phyloP scores from a whole-genome alignment of 805 yeast genomes.

The Candida dendrica region DNA sequence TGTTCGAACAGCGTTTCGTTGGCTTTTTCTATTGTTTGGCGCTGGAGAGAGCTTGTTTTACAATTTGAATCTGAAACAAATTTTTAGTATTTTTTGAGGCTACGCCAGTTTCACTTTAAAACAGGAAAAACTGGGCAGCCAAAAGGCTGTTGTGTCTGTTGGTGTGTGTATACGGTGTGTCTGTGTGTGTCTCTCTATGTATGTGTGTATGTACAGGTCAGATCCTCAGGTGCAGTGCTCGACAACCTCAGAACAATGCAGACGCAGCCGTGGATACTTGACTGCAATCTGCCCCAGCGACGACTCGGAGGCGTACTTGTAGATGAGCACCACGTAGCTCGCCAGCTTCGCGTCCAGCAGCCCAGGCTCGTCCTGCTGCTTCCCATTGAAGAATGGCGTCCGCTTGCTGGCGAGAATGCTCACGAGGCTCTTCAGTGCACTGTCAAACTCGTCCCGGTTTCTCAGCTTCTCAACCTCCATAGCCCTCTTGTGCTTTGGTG shows the following conservation, averaged over 20 bases:
- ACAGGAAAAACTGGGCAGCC: neutral
- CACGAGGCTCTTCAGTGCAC: conserved; percentile 19
- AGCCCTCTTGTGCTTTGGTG: conserved; percentile 6
- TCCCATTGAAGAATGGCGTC: conserved; percentile 8
- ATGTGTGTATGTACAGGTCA: no score
- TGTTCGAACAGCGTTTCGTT: neutral
- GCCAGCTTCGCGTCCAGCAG: conserved; percentile 25
- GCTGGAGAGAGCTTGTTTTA: neutral
- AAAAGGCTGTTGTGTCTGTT: no score
- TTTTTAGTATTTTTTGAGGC: neutral
- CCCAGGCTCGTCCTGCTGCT: conserved; percentile 11
- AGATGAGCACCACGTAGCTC: conserved; percentile 22
- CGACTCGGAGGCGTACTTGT: conserved; percentile 11
- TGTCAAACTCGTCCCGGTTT: conserved; percentile 15
- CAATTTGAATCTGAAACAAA: neutral
- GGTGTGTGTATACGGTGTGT: no score
- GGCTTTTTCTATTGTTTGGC: no score
- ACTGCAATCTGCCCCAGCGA: conserved; percentile 2
- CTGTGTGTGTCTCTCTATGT: no score
- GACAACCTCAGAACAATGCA: conserved; percentile 12
- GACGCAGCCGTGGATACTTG: conserved; percentile 6
- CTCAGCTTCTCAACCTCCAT: conserved; percentile 11
- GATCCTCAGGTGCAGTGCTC: neutral
- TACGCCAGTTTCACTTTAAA: neutral
- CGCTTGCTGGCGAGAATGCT: conserved; percentile 12